Conservation (phyloP, 148 eudicot species). For the Polygonum aviculare region DNA sequence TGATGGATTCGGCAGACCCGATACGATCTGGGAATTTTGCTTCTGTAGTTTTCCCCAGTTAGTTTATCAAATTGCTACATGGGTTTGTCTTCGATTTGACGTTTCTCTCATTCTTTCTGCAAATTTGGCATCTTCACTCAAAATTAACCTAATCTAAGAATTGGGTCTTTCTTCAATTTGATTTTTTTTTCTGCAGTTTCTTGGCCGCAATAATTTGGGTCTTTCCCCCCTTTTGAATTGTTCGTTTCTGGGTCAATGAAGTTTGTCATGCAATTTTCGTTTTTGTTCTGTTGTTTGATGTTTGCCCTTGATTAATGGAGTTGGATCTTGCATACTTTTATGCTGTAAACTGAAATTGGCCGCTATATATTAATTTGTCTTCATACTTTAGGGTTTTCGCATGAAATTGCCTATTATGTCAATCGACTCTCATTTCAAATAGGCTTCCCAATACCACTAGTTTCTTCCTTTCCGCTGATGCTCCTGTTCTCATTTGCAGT, state of each 20-base stretch:
- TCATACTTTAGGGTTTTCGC: not conserved
- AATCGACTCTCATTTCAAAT: not conserved
- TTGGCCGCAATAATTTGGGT: not conserved
- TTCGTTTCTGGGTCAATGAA: not conserved
- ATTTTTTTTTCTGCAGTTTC: not conserved
- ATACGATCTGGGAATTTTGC: not conserved
- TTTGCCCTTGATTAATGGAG: not conserved
- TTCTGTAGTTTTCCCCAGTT: not conserved
- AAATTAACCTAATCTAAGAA: not conserved
- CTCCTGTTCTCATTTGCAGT: not conserved
- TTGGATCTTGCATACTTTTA: not conserved
- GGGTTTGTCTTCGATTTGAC: not conserved
- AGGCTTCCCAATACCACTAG: not conserved
- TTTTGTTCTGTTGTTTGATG: not conserved
- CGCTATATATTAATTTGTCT: not conserved
- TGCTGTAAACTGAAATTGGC: not conserved
- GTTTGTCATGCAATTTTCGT: not conserved
- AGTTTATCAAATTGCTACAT: not conserved
- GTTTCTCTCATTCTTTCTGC: not conserved
- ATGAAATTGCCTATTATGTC: not conserved
- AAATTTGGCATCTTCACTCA: slow-evolving; percentile 1
- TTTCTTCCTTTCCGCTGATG: not conserved
- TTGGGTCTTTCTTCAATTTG: not conserved
- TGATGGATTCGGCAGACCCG: not conserved
- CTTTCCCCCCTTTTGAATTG: not conserved